phyloP scores from a whole-genome alignment of 1,284 basidiomycete species.

The Coniophora puteana region DNA sequence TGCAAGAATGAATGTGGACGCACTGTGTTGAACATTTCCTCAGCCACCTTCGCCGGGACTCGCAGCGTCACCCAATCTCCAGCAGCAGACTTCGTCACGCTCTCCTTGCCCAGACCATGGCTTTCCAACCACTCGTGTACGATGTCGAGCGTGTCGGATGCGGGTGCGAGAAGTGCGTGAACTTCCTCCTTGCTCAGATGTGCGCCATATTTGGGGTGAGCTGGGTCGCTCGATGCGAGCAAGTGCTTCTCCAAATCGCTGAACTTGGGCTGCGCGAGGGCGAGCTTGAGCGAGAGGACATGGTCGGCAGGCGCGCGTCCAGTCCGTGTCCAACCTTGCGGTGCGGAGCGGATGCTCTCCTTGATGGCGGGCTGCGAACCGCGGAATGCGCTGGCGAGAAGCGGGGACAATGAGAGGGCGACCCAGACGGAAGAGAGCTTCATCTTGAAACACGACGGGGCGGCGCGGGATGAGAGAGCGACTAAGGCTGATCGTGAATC shows the following conservation, averaged over 20 bases:
- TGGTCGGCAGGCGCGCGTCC: conserved; percentile 43
- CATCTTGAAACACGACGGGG: too few relatives aligned
- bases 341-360: conserved; percentile 36
- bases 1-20: conserved; percentile 18
- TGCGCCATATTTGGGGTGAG: conserved; percentile 60
- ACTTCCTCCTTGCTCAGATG: conserved; percentile 66
- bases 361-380: conserved; percentile 26
- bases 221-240: conserved; percentile 63
- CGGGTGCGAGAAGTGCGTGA: conserved; percentile 55
- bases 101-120: conserved; percentile 47
- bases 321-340: conserved; percentile 48
- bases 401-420: too few relatives aligned
- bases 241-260: conserved; percentile 54
- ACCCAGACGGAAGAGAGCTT: too few relatives aligned
- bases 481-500: too few relatives aligned
- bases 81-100: conserved; percentile 52
- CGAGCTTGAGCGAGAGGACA: conserved; percentile 56
- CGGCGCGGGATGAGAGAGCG: too few relatives aligned
- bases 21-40: conserved; percentile 68
- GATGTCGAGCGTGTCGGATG: conserved; percentile 43
- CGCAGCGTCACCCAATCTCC: conserved; percentile 66
- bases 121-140: conserved; percentile 64
- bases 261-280: conserved; percentile 65
- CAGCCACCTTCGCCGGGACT: conserved; percentile 57
- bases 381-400: conserved; percentile 7